These are phyloP conservation scores for Xylaria venustula DNA, from an alignment of 495 filamentous ascomycete species.

Conservation along the genomic window DNA sequence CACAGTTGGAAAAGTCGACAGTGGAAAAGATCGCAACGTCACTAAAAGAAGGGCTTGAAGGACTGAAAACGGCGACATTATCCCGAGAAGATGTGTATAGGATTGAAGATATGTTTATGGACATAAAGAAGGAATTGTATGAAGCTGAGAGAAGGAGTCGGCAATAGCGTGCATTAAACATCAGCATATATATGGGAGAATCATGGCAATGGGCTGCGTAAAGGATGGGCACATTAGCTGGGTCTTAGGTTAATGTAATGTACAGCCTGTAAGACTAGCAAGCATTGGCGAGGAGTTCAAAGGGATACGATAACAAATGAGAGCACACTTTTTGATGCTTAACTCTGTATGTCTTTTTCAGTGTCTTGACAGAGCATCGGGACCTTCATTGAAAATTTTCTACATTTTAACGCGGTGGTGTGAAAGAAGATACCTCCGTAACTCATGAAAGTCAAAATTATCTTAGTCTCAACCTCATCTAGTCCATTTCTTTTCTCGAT, in stretches of 20 bases:
- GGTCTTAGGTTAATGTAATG: background rate
- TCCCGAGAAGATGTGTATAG: slow-evolving; percentile 52
- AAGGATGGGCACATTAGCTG: background rate
- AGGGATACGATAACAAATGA: slow-evolving; percentile 2
- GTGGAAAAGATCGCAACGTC: slow-evolving; percentile 46
- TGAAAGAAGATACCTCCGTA: too few relatives aligned
- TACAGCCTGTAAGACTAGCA: background rate
- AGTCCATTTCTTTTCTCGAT: too few relatives aligned
- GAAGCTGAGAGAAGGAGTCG: slow-evolving; percentile 56
- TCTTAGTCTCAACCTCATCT: too few relatives aligned
- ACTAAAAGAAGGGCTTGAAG: slow-evolving; percentile 49
- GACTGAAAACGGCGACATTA: slow-evolving; percentile 50
- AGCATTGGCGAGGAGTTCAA: slow-evolving; percentile 13
- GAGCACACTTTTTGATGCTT: background rate
- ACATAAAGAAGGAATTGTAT: slow-evolving; percentile 63
- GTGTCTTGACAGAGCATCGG: too few relatives aligned
- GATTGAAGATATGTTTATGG: slow-evolving; percentile 67
- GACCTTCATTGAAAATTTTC: too few relatives aligned
- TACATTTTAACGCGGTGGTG: too few relatives aligned
- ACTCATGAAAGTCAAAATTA: too few relatives aligned
- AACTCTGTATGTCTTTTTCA: background rate
- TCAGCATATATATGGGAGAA: slow-evolving; percentile 4
- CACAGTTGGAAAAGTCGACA: slow-evolving; percentile 9
- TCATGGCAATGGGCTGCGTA: background rate
- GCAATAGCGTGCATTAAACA: background rate